Base-by-base conservation (phyloP, 306 rosid genomes). In the Arachis stenosperma region DNA sequence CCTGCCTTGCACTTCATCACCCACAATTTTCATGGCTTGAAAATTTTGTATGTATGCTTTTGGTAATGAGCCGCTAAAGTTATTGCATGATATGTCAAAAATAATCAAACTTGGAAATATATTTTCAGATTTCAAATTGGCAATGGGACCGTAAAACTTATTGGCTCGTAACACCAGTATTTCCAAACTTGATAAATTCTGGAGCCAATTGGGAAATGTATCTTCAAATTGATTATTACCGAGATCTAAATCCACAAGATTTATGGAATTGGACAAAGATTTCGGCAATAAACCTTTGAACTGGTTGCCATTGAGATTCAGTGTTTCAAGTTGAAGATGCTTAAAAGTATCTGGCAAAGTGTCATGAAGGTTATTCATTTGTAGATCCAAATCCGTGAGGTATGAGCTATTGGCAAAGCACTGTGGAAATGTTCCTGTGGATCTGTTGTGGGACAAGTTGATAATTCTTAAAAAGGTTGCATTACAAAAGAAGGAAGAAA, bases 191-290 rank as follows among this genome's bases (percentile, higher is more conserved):
- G 61, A 57, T 1, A 84, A 69, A 5, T 61, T 30, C 2, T 58
- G 79, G 60, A 87, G 66, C 88, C 85, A 82, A 12, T 36, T 0
- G 5, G 84, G 88, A 75, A 82, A 87, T 7, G 39, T 22, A 8
- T 78, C 86, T 7, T 43, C 15, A 1, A 84, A 40, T 5, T 39
- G 15, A 62, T 84, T 87, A 22, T 44, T 29, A 15, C 88, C 88
- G 6, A 87, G 6, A 59, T 84, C 73, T 6, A 87, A 33, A 72
- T 80, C n/a, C 52, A 54, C 15, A 5, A 87, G 13, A 0, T 2
- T 0, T 0, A 0, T 9, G 36, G 87, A 82, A 0, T 43, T 6
- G 4, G 65, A 27, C 77, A 84, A 68, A 2, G 82, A 71, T 2
- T 2, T 5, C 7, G 88, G 87, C 14, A 77, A 9, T 4, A 27